These are phyloP conservation scores for Physocladia obscura DNA, from an alignment of 192 early-diverging fungal species.

Conservation along the genomic window DNA sequence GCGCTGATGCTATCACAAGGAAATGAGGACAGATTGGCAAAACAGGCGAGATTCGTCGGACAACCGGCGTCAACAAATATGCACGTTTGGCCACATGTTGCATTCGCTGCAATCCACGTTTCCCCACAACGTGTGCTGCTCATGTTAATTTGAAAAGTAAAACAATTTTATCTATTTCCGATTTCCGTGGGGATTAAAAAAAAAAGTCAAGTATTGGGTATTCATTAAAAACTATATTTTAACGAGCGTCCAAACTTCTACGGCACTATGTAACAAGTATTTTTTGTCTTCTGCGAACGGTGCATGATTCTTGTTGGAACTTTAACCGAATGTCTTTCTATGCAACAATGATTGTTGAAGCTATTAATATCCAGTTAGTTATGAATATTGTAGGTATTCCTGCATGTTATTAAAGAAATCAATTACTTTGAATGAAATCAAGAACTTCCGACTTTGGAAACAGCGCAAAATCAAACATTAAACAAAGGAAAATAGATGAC, in stretches of 20 bases:
- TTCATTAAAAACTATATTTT: not conserved
- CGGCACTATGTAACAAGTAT: not conserved
- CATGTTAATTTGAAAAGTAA: too few species aligned
- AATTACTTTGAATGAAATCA: too few species aligned
- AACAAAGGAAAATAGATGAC: too few species aligned
- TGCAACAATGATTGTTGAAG: too few species aligned
- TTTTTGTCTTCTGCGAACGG: not conserved
- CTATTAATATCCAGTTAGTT: too few species aligned
- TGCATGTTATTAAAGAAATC: too few species aligned
- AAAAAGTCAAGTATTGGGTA: not conserved
- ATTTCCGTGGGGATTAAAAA: not conserved
- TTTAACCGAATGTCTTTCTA: too few species aligned
- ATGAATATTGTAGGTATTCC: too few species aligned
- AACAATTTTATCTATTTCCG: too few species aligned
- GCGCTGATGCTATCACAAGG: not conserved
- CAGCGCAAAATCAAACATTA: too few species aligned
- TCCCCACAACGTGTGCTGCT: not conserved
- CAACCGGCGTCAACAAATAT: not conserved
- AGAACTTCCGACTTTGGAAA: too few species aligned
- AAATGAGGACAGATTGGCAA: not conserved
- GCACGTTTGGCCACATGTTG: not conserved
- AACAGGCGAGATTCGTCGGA: not conserved
- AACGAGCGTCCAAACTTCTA: not conserved
- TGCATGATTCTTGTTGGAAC: too few species aligned
- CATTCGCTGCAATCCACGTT: not conserved